These are phyloP conservation scores for Acacia acuminata DNA, from an alignment of 306 rosid genomes.

Conservation along the genomic window DNA sequence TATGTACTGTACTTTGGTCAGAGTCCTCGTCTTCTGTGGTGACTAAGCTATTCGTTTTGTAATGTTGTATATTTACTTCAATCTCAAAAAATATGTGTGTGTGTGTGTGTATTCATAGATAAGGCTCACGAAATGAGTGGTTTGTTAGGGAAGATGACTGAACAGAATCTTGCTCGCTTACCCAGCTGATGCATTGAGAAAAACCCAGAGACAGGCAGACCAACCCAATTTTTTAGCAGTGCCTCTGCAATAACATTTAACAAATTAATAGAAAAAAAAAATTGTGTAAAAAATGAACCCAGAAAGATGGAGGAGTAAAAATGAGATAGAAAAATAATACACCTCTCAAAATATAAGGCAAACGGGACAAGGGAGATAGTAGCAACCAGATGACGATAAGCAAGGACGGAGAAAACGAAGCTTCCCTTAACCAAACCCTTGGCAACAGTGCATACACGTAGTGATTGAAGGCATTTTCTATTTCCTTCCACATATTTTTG, in stretches of 20 bases:
- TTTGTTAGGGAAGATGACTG: not conserved
- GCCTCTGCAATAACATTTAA: conserved; percentile 44
- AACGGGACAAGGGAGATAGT: conserved; percentile 61
- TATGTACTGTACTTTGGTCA: too few relatives aligned
- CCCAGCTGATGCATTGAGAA: conserved; percentile 67
- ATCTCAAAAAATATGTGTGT: not conserved
- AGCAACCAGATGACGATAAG: conserved; percentile 63
- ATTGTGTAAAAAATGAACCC: not conserved
- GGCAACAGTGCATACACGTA: too few relatives aligned
- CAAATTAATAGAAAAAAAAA: not conserved
- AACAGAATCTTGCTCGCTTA: conserved; percentile 29
- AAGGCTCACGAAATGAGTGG: not conserved
- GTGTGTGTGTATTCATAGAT: too few relatives aligned
- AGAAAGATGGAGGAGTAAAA: not conserved
- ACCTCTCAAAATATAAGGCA: conserved; percentile 70
- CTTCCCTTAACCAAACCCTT: conserved; percentile 49
- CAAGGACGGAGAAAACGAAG: conserved; percentile 63
- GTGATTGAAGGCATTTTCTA: too few relatives aligned
- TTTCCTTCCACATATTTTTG: too few relatives aligned
- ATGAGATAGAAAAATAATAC: not conserved
- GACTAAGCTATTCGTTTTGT: too few relatives aligned
- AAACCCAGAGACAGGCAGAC: conserved; percentile 62
- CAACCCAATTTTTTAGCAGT: conserved; percentile 37
- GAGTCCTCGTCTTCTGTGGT: too few relatives aligned
- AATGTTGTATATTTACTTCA: too few relatives aligned